Percentiles rank a stretch among this genome's conserved stretches.
Conservation (phyloP, 2,329 filamentous ascomycete genomes). For the Hypoxylon sp. region DNA sequence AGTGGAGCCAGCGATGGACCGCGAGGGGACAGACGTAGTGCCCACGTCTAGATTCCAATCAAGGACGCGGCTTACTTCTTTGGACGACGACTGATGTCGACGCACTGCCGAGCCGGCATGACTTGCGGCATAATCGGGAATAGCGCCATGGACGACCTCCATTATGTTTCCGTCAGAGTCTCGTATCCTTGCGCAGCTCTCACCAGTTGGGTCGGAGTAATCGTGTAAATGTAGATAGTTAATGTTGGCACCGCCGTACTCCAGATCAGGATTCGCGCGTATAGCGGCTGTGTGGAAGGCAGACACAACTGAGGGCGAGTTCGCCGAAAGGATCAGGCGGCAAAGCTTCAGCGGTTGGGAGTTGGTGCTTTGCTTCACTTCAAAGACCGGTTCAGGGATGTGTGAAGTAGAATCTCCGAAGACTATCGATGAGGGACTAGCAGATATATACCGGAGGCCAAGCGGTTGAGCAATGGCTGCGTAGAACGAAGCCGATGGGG, state of each 20-base stretch:
- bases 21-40: slow-evolving; percentile 49
- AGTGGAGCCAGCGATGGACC: slow-evolving; percentile 45
- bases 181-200: slow-evolving; percentile 70
- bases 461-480: slow-evolving; percentile 83
- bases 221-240: slow-evolving; percentile 49
- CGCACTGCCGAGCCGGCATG: slow-evolving; percentile 57
- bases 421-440: slow-evolving; percentile 58
- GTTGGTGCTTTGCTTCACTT: slow-evolving; percentile 61
- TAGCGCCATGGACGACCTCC: slow-evolving; percentile 76
- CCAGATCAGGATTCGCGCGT: slow-evolving; percentile 70
- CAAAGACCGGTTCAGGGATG: slow-evolving; percentile 59
- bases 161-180: slow-evolving; percentile 90
- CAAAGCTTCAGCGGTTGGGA: slow-evolving; percentile 59
- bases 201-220: slow-evolving; percentile 52
- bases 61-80: slow-evolving; percentile 62
- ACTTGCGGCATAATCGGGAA: slow-evolving; percentile 56
- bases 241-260: slow-evolving; percentile 61
- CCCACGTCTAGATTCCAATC: slow-evolving; percentile 66
- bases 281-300: slow-evolving; percentile 80
- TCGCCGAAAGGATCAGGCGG: slow-evolving; percentile 77
- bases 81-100: slow-evolving; percentile 57
- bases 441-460: slow-evolving; percentile 77
- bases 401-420: slow-evolving; percentile 58
- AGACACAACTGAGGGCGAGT: slow-evolving; percentile 75
- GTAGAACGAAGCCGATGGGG: slow-evolving; percentile 87